phyloP scores from a whole-genome alignment of 306 rosid species.

The Lathyrus tuberosus region DNA sequence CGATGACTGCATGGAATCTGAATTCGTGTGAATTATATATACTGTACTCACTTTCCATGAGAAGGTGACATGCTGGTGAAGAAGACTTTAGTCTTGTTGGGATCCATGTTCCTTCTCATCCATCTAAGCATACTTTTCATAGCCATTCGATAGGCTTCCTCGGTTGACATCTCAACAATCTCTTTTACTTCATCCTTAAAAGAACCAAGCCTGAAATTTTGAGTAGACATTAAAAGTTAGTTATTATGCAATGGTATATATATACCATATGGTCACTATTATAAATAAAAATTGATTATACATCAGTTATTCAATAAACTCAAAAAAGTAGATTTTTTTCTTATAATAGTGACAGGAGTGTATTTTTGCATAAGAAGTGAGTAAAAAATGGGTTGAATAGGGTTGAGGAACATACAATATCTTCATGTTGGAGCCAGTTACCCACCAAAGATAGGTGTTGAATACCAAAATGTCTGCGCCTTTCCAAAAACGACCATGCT shows the following conservation, averaged over 20 bases:
- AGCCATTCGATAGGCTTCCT: constrained; percentile 89
- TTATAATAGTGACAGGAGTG: too few species aligned
- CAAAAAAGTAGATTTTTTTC: too few species aligned
- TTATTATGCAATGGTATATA: neutral
- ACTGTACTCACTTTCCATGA: constrained; percentile 64
- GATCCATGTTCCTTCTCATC: constrained; percentile 77
- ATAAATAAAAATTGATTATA: too few species aligned
- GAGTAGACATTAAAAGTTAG: neutral
- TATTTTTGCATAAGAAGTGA: neutral
- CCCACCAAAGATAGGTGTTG: constrained; percentile 97
- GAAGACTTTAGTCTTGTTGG: constrained; percentile 77
- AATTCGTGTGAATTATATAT: neutral
- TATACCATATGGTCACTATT: too few species aligned
- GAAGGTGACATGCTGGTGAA: constrained; percentile 99
- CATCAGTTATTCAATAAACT: too few species aligned
- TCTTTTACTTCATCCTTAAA: constrained; percentile 76
- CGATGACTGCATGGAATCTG: neutral
- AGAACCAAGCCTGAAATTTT: constrained; percentile 68
- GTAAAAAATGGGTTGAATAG: neutral
- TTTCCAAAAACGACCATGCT: constrained; percentile 86
- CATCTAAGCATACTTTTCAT: constrained; percentile 89
- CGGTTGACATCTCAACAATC: constrained; percentile 63
- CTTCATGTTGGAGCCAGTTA: constrained; percentile 83
- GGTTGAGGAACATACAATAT: constrained; percentile 55
- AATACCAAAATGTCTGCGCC: constrained; percentile 76